Conservation (phyloP, 768 basidiomycete species). For the Termitomyces sp. region DNA sequence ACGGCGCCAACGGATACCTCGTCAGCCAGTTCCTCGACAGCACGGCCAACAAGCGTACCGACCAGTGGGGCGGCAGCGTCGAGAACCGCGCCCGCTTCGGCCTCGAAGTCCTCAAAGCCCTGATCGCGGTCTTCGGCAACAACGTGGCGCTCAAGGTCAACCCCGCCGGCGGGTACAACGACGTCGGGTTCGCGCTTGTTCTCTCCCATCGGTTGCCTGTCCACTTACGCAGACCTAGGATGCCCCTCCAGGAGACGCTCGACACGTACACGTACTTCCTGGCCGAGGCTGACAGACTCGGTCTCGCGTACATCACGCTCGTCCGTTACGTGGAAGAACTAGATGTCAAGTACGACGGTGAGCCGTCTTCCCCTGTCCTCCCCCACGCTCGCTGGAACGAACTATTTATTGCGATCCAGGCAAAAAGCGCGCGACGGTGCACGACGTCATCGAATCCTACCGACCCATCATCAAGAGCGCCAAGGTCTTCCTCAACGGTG, state of each 20-base stretch:
- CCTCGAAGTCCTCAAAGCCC: conserved; percentile 43
- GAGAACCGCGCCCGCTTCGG: conserved; percentile 54
- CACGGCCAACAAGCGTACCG: conserved; percentile 44
- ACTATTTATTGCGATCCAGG: conserved; percentile 19
- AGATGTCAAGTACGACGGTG: conserved; percentile 28
- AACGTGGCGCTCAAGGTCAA: conserved; percentile 41
- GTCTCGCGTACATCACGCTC: conserved; percentile 26
- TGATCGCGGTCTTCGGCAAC: conserved; percentile 33
- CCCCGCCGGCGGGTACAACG: conserved; percentile 40
- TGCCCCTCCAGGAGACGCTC: conserved; percentile 38
- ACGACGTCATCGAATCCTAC: conserved; percentile 36
- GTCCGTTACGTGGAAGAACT: conserved; percentile 18
- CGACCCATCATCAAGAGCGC: conserved; percentile 28
- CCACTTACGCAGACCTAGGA: conserved; percentile 17
- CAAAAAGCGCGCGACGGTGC: conserved; percentile 26
- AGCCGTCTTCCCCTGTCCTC: not conserved
- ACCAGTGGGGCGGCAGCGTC: conserved; percentile 54
- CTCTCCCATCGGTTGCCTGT: not conserved
- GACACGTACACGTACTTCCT: conserved; percentile 37
- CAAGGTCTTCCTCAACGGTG: conserved; percentile 32
- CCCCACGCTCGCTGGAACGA: not conserved
- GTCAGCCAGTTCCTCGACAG: conserved; percentile 46
- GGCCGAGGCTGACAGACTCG: conserved; percentile 32
- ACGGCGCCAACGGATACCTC: conserved; percentile 39
- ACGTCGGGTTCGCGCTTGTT: conserved; percentile 28